Evolutionary conservation across 352 stramenopile genomes (phyloP).

Genomic region (Pythium myriotylum): DNA sequence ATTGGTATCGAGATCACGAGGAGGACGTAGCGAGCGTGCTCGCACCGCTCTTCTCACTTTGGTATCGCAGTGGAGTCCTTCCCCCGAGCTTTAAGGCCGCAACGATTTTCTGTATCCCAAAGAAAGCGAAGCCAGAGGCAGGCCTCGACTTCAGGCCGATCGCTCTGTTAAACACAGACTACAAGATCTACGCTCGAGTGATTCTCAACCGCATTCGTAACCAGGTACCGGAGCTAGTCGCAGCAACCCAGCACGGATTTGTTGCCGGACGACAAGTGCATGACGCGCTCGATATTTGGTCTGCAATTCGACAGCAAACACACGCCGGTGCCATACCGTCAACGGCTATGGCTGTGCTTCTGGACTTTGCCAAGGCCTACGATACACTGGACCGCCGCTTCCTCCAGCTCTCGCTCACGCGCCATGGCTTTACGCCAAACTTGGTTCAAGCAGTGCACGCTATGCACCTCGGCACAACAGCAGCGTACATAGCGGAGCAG

Average conservation of each 20-base stretch:
- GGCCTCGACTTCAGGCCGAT: not conserved
- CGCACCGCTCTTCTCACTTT: not conserved
- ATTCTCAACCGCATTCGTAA: not conserved
- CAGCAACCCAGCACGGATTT: not conserved
- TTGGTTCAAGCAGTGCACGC: not conserved
- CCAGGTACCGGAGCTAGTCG: not conserved
- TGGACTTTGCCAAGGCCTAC: slow-evolving; percentile 4
- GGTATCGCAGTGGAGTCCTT: not conserved
- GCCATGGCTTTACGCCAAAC: not conserved
- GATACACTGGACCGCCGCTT: not conserved
- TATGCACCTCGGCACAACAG: not conserved
- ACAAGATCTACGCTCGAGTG: not conserved
- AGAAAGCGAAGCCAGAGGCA: not conserved
- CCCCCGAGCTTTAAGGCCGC: not conserved
- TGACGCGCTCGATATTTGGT: not conserved
- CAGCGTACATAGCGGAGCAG: not conserved
- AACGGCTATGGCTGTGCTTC: not conserved
- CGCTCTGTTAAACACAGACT: slow-evolving; percentile 1
- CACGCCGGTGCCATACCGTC: not conserved
- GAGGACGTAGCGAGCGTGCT: not conserved
- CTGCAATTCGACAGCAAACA: not conserved
- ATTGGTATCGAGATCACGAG: not conserved
- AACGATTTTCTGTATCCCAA: not conserved
- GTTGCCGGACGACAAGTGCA: not conserved
- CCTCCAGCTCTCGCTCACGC: not conserved